These are phyloP conservation scores for Leccinellum luteum DNA, from an alignment of 768 basidiomycete species.

Conservation along the genomic window DNA sequence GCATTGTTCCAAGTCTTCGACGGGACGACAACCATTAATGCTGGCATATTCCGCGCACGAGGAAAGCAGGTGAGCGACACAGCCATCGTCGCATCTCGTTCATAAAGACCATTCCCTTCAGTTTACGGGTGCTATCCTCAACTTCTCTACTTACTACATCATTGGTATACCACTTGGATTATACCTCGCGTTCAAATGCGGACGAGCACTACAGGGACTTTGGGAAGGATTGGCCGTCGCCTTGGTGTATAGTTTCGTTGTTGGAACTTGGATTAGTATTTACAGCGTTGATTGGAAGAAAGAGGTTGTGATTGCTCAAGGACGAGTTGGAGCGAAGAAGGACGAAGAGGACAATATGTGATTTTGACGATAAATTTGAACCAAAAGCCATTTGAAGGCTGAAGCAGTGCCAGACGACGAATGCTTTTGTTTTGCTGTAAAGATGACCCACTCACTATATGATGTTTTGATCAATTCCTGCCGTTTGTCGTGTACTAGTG, in stretches of 20 bases:
- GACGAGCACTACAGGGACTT: constrained; percentile 65
- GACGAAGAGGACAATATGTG: constrained; percentile 14
- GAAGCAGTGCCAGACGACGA: no score
- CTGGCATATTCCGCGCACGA: constrained; percentile 77
- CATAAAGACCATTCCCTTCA: constrained; percentile 23
- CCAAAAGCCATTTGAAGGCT: no score
- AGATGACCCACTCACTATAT: no score
- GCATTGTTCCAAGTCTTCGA: constrained; percentile 87
- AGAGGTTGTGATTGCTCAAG: constrained; percentile 34
- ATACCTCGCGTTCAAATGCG: constrained; percentile 64
- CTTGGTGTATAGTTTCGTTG: constrained; percentile 56
- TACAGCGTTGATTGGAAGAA: constrained; percentile 66
- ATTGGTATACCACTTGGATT: constrained; percentile 83
- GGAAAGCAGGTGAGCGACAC: constrained; percentile 61
- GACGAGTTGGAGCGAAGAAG: constrained; percentile 39
- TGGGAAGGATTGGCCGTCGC: constrained; percentile 82
- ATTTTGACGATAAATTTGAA: not conserved
- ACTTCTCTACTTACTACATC: constrained; percentile 67
- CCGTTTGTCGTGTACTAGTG: no score
- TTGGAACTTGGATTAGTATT: constrained; percentile 54
- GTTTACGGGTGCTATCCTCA: constrained; percentile 69
- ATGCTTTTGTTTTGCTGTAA: no score
- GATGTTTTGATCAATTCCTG: no score
- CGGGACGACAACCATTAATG: constrained; percentile 61
- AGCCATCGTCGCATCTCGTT: not conserved